A percentile compares a stretch with the other conserved stretches of the same genome.
These are phyloP conservation scores for Trebouxiophyceae sp. DNA, from an alignment of 163 green algal species.

Conservation along the genomic window DNA sequence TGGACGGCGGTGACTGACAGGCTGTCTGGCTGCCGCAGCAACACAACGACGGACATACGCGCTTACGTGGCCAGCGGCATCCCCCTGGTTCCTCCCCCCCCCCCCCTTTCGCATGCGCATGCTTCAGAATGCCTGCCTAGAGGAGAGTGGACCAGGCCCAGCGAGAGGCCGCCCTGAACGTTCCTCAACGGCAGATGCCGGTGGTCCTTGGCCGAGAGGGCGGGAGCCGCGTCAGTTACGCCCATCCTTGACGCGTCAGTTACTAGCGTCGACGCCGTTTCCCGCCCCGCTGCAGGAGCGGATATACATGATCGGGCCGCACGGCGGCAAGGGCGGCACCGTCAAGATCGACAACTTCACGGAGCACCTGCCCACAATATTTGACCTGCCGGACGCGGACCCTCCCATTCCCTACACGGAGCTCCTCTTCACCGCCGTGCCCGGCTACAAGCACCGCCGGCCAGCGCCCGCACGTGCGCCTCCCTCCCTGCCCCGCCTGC, in stretches of 20 bases:
- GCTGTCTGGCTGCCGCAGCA: too few species aligned
- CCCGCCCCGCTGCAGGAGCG: conserved; percentile 21
- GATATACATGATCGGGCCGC: conserved; percentile 31
- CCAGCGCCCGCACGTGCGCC: background rate
- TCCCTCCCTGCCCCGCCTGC: background rate
- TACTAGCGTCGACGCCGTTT: too few species aligned
- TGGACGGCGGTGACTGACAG: too few species aligned
- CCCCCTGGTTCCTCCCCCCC: conserved; percentile 18
- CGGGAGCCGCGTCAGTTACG: too few species aligned
- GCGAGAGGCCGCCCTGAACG: too few species aligned
- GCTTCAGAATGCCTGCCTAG: too few species aligned
- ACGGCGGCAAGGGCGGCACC: conserved; percentile 23
- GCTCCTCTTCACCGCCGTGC: conserved; percentile 19
- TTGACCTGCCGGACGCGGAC: conserved; percentile 22
- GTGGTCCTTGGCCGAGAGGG: too few species aligned
- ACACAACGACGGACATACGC: conserved; percentile 30
- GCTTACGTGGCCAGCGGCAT: conserved; percentile 31
- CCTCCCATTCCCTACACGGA: conserved; percentile 38
- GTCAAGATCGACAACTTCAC: conserved; percentile 37
- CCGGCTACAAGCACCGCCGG: conserved; percentile 11
- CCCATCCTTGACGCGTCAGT: too few species aligned
- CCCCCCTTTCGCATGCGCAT: too few species aligned
- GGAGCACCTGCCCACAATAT: conserved; percentile 26
- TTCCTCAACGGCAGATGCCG: too few species aligned
- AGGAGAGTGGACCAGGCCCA: too few species aligned